Evolutionary conservation across 2,329 filamentous ascomycete genomes (phyloP), one percentile per base, ranked within the genome.

Genomic region (Coniochaeta sp.): DNA sequence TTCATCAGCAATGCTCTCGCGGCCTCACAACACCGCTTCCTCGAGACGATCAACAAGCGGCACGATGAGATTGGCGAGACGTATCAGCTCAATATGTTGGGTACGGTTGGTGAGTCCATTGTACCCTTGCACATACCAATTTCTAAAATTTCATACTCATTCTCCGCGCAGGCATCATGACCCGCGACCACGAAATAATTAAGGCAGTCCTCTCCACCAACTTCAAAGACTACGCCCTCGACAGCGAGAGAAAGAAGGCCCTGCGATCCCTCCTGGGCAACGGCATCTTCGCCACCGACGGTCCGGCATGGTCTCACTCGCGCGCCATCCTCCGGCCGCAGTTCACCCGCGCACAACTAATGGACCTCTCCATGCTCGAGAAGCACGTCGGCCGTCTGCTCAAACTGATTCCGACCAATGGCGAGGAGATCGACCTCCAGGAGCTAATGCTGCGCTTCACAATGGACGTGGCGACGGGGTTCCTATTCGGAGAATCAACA

Each of bases 301-400:
- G 79, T 0, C 57, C 63, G 14, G 66, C 68, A 30, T 83, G 81
- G 81, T 71, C 76, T 38, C 67, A 71, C n/a, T 72, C 74, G 0
- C 69, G 78, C 12, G 69, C 73, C 5, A 67, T 81, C 58, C 69
- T 84, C 16, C 67, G 77, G 13, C 80, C 80, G 0, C 73, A 75
- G 56, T 81, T 81, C 55, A 71, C 74, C 14, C 67, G 74, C n/a
- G 71, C 77, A 53, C 76, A 80, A 63, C 71, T 81, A 31, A 82
- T 85, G 31, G 86, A 92, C 63, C 72, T 92, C 22, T 73, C 82
- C 32, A 81, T 83, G 45, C 84, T 90, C 57, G 87, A 91, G 62
- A 72, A 74, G 16, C 87, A 92, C 63, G 75, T 89, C 12, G 71
- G 78, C 52, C 73, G 80, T 31, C 70, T 85, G 38, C 68, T 90